Base-by-base conservation (phyloP, 257 asterid genomes). In the Parsonsia alboflavescens region DNA sequence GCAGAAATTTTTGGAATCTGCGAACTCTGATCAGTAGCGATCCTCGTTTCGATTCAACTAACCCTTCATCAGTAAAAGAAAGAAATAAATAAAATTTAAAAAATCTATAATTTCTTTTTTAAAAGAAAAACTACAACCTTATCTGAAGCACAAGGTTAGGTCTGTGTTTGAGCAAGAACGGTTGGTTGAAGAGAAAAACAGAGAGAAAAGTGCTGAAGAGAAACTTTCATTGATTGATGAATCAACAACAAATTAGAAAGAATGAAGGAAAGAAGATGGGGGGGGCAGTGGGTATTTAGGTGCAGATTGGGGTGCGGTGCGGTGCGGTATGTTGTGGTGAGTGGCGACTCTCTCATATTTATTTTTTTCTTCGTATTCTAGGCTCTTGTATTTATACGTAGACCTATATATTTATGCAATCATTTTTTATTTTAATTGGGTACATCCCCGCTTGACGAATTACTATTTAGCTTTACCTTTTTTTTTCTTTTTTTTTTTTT, bases 11-110 rank as follows among this genome's bases (percentile, higher is more conserved):
- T 65, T n/a, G 24, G 71, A 72, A 72, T 42, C 39, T 21, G 17
- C 53, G 44, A 66, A 41, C 62, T 33, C 24, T 59, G 69, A 78
- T 45, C 46, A 72, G n/a, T 6, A 12, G 30, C 41, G 77, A 78
- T 78, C 81, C 61, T 67, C 64, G 21, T 48, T 13, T 70, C 5
- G 45, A 45, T 44, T 44, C 45, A 54, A 45, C 73, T 15, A 63
- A 63, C 24, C 46, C 46, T 41, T 54, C 17, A 53, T 13, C 59
- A 13, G 53, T 21, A 52, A 63, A 26, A 6, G 49, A 4, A 16
- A 30, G 21, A 50, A 7, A 19, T n/a, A 1, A n/a, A 48, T 0
- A 71, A 44, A 66, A 12, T 7, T 52, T 7, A 44, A 13, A 59
- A 16, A 42, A 65, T 22, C 39, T 19, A 46, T 21, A 57, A 57